Evolutionary conservation across 2,329 filamentous ascomycete genomes (phyloP).

Genomic region (Penicillium sp.): DNA sequence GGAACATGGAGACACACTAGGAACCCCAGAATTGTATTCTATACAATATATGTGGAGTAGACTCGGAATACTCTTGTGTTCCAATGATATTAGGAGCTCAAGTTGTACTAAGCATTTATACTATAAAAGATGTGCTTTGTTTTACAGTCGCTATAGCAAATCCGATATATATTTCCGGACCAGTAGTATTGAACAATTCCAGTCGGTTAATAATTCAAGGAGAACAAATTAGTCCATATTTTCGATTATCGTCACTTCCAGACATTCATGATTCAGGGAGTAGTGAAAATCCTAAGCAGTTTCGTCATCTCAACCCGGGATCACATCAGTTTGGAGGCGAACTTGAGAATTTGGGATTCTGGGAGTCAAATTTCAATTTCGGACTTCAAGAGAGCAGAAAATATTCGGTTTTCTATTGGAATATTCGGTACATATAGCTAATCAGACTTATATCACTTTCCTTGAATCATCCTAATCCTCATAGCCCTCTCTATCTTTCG

Average conservation of each 20-base stretch:
- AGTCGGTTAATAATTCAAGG: background rate
- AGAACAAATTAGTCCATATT: background rate
- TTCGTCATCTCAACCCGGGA: conserved; percentile 20
- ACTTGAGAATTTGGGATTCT: background rate
- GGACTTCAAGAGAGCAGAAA: background rate
- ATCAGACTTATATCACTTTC: background rate
- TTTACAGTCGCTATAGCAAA: background rate
- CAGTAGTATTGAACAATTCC: background rate
- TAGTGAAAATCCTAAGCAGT: conserved; percentile 6
- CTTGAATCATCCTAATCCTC: background rate
- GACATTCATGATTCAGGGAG: background rate
- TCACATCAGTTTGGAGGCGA: conserved; percentile 19
- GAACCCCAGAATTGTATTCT: background rate
- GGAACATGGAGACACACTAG: background rate
- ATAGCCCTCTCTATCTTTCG: background rate
- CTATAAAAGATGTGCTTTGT: background rate
- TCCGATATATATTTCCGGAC: background rate
- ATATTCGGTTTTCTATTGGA: background rate
- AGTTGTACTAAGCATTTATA: background rate
- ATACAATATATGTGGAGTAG: background rate
- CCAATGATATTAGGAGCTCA: background rate
- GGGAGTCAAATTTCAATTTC: background rate
- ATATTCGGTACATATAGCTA: background rate
- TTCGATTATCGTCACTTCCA: background rate
- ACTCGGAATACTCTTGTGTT: background rate